Percentiles rank a stretch among this genome's conserved stretches.
phyloP scores from a whole-genome alignment of 2,329 filamentous ascomycete species.

The Arthrobotrys entomopaga region DNA sequence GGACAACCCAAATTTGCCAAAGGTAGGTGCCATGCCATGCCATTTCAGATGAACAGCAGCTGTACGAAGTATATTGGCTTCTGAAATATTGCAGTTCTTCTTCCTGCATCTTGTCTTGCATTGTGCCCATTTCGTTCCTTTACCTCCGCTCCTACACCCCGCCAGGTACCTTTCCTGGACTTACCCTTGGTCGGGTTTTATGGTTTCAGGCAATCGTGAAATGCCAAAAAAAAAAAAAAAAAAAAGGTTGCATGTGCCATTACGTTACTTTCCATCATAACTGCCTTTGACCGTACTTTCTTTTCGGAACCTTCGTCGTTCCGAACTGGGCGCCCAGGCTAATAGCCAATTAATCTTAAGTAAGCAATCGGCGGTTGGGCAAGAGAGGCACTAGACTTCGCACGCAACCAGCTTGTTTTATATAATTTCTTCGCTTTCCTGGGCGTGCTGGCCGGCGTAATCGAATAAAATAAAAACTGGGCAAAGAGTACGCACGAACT shows the following conservation, averaged over 20 bases:
- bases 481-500: constrained; percentile 3
- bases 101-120: constrained; percentile 33
- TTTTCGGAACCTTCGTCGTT: constrained; percentile 39
- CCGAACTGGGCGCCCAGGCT: constrained; percentile 40
- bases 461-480: background rate
- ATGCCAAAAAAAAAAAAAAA: constrained; percentile 1
- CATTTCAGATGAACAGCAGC: background rate
- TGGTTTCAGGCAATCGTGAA: constrained; percentile 51
- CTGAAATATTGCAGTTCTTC: background rate
- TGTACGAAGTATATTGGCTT: background rate
- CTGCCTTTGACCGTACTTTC: constrained; percentile 12
- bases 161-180: constrained; percentile 14
- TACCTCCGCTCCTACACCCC: constrained; percentile 3
- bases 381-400: constrained; percentile 21
- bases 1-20: constrained; percentile 9
- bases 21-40: background rate
- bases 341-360: constrained; percentile 54
- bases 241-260: constrained; percentile 47
- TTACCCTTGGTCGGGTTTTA: constrained; percentile 28
- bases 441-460: constrained; percentile 1
- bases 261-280: constrained; percentile 46
- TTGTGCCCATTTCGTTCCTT: constrained; percentile 43
- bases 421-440: background rate
- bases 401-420: constrained; percentile 8
- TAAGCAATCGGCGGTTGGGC: constrained; percentile 54